A percentile compares a stretch with the other conserved stretches of the same genome.
These are phyloP conservation scores for Exophiala mesophila DNA, from an alignment of 2,329 filamentous ascomycete genomes.

Conservation along the genomic window DNA sequence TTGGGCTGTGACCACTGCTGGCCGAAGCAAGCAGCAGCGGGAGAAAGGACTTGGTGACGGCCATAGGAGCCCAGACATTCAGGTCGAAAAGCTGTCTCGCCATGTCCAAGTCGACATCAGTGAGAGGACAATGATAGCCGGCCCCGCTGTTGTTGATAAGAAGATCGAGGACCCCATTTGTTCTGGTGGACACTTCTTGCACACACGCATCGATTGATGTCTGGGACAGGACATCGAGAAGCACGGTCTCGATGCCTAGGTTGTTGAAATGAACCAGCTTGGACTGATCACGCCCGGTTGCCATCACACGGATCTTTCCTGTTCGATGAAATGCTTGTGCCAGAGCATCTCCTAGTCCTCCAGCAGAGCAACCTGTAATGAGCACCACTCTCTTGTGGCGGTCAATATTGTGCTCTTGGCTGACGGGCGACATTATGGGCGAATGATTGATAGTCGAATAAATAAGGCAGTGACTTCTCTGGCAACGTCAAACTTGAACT, in stretches of 20 bases:
- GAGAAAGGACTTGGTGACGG: constrained; percentile 33
- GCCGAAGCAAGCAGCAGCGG: constrained; percentile 24
- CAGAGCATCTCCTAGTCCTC: constrained; percentile 39
- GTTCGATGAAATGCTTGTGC: constrained; percentile 34
- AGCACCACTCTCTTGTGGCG: not conserved
- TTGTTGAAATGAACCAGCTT: constrained; percentile 29
- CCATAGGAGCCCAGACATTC: constrained; percentile 33
- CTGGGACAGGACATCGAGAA: constrained; percentile 32
- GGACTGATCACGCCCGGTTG: constrained; percentile 36
- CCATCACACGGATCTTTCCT: constrained; percentile 37
- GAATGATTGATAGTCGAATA: no score
- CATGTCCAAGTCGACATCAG: constrained; percentile 28
- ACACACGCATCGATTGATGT: constrained; percentile 30
- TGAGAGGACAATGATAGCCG: constrained; percentile 25
- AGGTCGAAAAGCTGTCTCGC: constrained; percentile 32
- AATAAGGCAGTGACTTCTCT: no score
- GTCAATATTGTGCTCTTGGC: no score
- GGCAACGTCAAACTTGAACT: no score
- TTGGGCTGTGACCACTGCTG: not conserved
- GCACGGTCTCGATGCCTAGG: constrained; percentile 28
- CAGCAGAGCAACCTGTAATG: constrained; percentile 33
- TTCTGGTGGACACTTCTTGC: constrained; percentile 23
- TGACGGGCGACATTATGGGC: no score
- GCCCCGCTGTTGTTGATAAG: constrained; percentile 47
- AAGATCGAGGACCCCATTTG: constrained; percentile 36